Evolutionary conservation across 1,284 basidiomycete genomes (phyloP).

Genomic region (Rhodotorula sp.): DNA sequence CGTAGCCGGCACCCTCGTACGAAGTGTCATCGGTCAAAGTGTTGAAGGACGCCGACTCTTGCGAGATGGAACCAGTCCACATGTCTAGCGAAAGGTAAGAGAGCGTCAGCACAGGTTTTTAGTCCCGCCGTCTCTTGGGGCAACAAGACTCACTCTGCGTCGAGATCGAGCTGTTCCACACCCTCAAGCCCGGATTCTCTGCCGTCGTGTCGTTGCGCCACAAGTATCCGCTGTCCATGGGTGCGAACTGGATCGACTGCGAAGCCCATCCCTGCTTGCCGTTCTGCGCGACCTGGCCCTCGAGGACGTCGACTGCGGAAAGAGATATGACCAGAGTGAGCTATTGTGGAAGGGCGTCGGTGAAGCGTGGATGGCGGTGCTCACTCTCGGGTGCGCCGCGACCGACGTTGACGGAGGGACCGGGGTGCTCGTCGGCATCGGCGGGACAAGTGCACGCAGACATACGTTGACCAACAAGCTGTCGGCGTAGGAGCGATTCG

Average conservation of each 20-base stretch:
- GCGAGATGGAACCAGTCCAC: constrained; percentile 40
- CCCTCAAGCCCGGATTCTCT: constrained; percentile 50
- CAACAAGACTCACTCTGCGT: constrained; percentile 57
- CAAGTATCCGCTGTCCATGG: constrained; percentile 56
- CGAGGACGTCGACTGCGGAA: constrained; percentile 54
- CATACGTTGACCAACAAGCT: constrained; percentile 51
- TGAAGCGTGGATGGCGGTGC: not conserved
- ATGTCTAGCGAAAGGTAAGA: constrained; percentile 8
- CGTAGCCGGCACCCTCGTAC: constrained; percentile 38
- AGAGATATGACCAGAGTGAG: not conserved
- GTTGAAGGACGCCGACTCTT: constrained; percentile 40
- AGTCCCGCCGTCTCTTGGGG: constrained; percentile 52
- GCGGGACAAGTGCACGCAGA: constrained; percentile 53
- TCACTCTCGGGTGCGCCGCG: constrained; percentile 55
- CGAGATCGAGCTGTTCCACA: constrained; percentile 55
- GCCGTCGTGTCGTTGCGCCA: constrained; percentile 52
- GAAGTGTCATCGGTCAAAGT: constrained; percentile 36
- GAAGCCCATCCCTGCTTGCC: constrained; percentile 50
- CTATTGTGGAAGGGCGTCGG: rapidly evolving
- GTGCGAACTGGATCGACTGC: constrained; percentile 55
- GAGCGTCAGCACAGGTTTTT: not conserved
- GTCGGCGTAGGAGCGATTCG: not conserved
- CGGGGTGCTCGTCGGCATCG: constrained; percentile 47
- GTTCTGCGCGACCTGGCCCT: constrained; percentile 52
- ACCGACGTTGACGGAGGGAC: constrained; percentile 50